A percentile compares a stretch with the other conserved stretches of the same genome.
These are phyloP conservation scores for Exophiala lecanii-corni DNA, from an alignment of 2,329 filamentous ascomycete species.

Conservation along the genomic window DNA sequence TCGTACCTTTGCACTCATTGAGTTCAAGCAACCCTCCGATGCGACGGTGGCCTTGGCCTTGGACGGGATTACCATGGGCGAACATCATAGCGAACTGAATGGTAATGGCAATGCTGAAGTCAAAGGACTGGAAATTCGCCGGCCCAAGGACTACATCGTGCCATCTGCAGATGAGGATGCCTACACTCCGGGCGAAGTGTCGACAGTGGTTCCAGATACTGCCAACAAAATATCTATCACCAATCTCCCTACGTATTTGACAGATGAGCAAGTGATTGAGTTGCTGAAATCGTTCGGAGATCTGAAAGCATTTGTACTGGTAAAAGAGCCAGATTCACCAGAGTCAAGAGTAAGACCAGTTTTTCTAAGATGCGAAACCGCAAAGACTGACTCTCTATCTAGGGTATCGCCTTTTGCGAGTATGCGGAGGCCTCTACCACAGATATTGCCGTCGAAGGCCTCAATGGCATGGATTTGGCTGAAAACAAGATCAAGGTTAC, in stretches of 20 bases:
- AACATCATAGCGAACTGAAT: conserved; percentile 51
- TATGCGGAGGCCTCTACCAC: conserved; percentile 73
- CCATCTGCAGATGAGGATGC: conserved; percentile 71
- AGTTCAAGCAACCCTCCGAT: conserved; percentile 83
- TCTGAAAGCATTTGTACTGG: conserved; percentile 84
- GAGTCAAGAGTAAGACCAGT: conserved; percentile 73
- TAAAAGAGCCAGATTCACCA: conserved; percentile 78
- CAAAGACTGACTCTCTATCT: too few relatives aligned
- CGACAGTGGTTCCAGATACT: conserved; percentile 79
- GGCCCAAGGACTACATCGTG: conserved; percentile 96
- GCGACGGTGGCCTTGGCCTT: conserved; percentile 87
- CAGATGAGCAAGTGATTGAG: conserved; percentile 87
- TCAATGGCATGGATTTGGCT: conserved; percentile 90
- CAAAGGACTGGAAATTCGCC: conserved; percentile 64
- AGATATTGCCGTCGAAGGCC: conserved; percentile 78
- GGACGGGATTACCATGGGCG: conserved; percentile 84
- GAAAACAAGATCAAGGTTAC: conserved; percentile 79
- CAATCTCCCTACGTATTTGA: conserved; percentile 82
- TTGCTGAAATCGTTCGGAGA: conserved; percentile 86
- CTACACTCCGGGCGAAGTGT: conserved; percentile 62
- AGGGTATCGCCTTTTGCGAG: conserved; percentile 97
- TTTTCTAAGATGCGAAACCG: not conserved
- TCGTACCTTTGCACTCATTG: conserved; percentile 74
- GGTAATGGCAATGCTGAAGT: conserved; percentile 46
- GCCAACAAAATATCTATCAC: conserved; percentile 92